Evolutionary conservation across 1,284 basidiomycete genomes (phyloP).

Genomic region (Gymnopus androsaceus): DNA sequence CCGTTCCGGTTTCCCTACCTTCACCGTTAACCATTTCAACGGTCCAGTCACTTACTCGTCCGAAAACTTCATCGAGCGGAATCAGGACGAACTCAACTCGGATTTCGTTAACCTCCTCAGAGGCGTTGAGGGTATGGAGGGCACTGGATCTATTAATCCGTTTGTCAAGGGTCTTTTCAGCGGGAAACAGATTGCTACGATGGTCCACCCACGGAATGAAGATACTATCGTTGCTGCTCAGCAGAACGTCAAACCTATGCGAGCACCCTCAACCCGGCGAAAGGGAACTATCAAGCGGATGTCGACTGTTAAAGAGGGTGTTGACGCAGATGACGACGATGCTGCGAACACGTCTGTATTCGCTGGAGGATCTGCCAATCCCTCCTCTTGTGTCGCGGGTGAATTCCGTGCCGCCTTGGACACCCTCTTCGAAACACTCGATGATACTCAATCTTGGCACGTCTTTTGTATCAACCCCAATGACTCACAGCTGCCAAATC

Average conservation of each 20-base stretch:
- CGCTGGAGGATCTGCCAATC: slow-evolving; percentile 25
- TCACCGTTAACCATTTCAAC: slow-evolving; percentile 91
- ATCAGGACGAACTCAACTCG: slow-evolving; percentile 87
- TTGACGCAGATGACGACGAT: slow-evolving; percentile 51
- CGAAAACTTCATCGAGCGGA: slow-evolving; percentile 87
- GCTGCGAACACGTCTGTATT: slow-evolving; percentile 36
- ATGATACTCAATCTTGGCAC: slow-evolving; percentile 91
- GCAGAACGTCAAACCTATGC: slow-evolving; percentile 91
- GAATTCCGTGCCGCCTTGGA: slow-evolving; percentile 86
- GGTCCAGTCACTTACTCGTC: slow-evolving; percentile 91
- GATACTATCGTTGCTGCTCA: slow-evolving; percentile 94
- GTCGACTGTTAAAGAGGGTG: slow-evolving; percentile 58
- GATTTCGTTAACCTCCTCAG: slow-evolving; percentile 91
- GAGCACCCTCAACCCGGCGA: slow-evolving; percentile 84
- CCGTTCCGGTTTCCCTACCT: slow-evolving; percentile 81
- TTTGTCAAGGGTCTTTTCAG: slow-evolving; percentile 93
- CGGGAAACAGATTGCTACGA: slow-evolving; percentile 84
- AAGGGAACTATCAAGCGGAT: slow-evolving; percentile 72
- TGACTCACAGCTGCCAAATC: slow-evolving; percentile 91
- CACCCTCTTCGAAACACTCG: slow-evolving; percentile 85
- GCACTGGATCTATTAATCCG: slow-evolving; percentile 79
- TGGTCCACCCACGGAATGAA: slow-evolving; percentile 88
- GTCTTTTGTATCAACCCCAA: slow-evolving; percentile 94
- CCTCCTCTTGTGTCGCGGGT: slow-evolving; percentile 78
- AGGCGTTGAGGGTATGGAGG: slow-evolving; percentile 64